A percentile compares a stretch with the other conserved stretches of the same genome.
Evolutionary conservation across 257 asterid genomes (phyloP).

Genomic region (Solanum ahanhuiri): DNA sequence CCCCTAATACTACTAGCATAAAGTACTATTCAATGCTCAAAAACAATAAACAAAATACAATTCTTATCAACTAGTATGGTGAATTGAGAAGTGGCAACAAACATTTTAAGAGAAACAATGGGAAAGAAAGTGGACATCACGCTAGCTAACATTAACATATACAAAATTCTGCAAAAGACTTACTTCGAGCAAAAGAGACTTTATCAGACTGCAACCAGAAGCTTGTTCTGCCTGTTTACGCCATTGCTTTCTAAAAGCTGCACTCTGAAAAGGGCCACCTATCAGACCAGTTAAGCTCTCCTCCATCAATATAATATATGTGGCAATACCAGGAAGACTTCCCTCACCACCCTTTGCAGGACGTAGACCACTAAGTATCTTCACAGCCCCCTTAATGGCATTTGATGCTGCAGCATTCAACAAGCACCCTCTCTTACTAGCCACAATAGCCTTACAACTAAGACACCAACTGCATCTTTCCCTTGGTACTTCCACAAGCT

Average conservation of each 20-base stretch:
- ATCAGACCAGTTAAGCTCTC: slow-evolving; percentile 70
- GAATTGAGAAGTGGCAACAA: not conserved
- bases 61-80: not conserved
- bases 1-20: not conserved
- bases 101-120: not conserved
- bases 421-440: slow-evolving; percentile 72
- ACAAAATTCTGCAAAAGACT: slow-evolving; percentile 2
- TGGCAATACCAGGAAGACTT: slow-evolving; percentile 44
- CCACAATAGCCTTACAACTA: slow-evolving; percentile 53
- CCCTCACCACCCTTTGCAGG: slow-evolving; percentile 52
- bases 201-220: slow-evolving; percentile 33
- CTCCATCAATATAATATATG: slow-evolving; percentile 58
- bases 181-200: slow-evolving; percentile 70
- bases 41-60: not conserved
- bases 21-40: not conserved
- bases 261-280: slow-evolving; percentile 52
- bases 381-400: slow-evolving; percentile 58
- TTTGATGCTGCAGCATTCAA: slow-evolving; percentile 76
- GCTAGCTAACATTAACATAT: not conserved
- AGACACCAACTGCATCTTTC: slow-evolving; percentile 95
- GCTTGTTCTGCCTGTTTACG: slow-evolving; percentile 57
- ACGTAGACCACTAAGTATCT: slow-evolving; percentile 43
- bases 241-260: slow-evolving; percentile 56
- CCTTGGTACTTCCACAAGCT: slow-evolving; percentile 66
- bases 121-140: not conserved